A percentile compares a stretch with the other conserved stretches of the same genome.
Evolutionary conservation across 352 stramenopile species (phyloP).

Genomic region (Globisporangium paroecandrum): DNA sequence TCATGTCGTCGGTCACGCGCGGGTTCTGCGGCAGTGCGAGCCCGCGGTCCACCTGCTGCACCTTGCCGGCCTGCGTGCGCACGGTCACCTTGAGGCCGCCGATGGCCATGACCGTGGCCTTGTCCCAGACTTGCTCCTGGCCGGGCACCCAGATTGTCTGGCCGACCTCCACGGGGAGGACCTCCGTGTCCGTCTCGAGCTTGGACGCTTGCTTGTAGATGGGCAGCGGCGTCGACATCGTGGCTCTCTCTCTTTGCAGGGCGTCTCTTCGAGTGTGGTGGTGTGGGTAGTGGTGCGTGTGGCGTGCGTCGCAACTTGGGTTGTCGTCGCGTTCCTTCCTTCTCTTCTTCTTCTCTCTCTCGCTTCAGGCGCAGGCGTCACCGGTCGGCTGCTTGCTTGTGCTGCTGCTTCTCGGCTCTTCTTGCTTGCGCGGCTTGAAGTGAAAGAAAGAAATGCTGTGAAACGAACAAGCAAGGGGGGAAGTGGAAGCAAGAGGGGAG

Average conservation of each 20-base stretch:
- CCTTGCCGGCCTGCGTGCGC: slow-evolving; percentile 76
- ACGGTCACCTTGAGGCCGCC: slow-evolving; percentile 84
- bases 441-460: slow-evolving; percentile 24
- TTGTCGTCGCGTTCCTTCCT: background rate
- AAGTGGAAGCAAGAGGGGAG: background rate
- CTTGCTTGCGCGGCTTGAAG: slow-evolving; percentile 32
- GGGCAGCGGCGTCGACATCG: slow-evolving; percentile 63
- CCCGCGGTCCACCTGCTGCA: slow-evolving; percentile 80
- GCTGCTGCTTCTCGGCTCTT: background rate
- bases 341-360: slow-evolving; percentile 7
- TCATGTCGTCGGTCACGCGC: slow-evolving; percentile 91
- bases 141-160: slow-evolving; percentile 76
- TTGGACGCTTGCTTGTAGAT: slow-evolving; percentile 72
- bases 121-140: slow-evolving; percentile 73
- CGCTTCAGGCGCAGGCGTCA: slow-evolving; percentile 1
- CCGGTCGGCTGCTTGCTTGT: slow-evolving; percentile 5
- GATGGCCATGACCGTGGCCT: slow-evolving; percentile 79
- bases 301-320: slow-evolving; percentile 5
- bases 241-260: background rate
- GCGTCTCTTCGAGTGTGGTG: background rate
- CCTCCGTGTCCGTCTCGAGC: slow-evolving; percentile 55
- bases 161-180: slow-evolving; percentile 73
- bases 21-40: slow-evolving; percentile 75
- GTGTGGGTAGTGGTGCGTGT: background rate
- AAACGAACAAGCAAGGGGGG: slow-evolving; percentile 14